Evolutionary conservation across 2,329 filamentous ascomycete genomes (phyloP).

Genomic region (Proliferodiscus dingleyae): DNA sequence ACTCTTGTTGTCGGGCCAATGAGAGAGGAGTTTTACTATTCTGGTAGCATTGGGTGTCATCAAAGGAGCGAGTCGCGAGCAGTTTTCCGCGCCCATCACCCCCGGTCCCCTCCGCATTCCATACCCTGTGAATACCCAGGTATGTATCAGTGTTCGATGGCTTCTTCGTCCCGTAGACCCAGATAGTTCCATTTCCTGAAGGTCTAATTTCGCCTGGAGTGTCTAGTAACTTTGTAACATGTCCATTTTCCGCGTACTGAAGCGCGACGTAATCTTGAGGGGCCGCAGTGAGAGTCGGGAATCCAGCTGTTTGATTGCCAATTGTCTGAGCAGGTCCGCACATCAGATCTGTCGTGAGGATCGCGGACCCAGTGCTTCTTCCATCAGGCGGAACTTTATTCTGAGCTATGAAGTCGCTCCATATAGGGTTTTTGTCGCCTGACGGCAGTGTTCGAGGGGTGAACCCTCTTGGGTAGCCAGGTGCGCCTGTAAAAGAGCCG

Average conservation of each 20-base stretch:
- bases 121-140: conserved; percentile 63
- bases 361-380: conserved; percentile 41
- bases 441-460: conserved; percentile 42
- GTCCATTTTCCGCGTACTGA: conserved; percentile 70
- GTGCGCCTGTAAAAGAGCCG: conserved; percentile 64
- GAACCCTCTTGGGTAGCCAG: conserved; percentile 73
- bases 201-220: conserved; percentile 46
- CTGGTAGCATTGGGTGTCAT: conserved; percentile 89
- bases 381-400: conserved; percentile 47
- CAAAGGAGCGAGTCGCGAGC: conserved; percentile 73
- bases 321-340: conserved; percentile 61
- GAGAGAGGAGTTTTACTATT: conserved; percentile 57
- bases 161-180: conserved; percentile 65
- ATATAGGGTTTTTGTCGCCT: too few relatives aligned
- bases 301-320: conserved; percentile 27
- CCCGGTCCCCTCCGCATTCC: conserved; percentile 76
- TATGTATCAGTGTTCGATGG: conserved; percentile 50
- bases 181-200: conserved; percentile 64
- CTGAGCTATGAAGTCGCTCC: too few relatives aligned
- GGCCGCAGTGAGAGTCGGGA: conserved; percentile 36
- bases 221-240: conserved; percentile 58
- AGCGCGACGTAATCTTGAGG: conserved; percentile 62
- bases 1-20: conserved; percentile 49
- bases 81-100: conserved; percentile 75
- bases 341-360: conserved; percentile 50